Evolutionary conservation across 192 early-diverging fungal genomes (phyloP).

Genomic region (Entomortierella parvispora): DNA sequence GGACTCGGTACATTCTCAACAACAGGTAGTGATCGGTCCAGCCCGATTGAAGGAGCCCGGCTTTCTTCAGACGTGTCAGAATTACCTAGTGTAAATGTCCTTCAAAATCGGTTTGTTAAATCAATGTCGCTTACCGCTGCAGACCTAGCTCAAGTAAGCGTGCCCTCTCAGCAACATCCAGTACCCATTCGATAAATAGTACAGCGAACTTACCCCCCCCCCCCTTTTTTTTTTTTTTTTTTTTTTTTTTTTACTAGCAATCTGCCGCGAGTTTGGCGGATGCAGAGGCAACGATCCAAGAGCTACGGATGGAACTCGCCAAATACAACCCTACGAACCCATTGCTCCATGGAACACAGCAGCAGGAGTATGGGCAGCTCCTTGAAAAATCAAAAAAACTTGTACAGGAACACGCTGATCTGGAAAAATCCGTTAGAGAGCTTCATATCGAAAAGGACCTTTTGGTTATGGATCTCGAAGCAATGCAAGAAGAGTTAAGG

Average conservation of each 20-base stretch:
- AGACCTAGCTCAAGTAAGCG: constrained; percentile 7
- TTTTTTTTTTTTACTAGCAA: neutral
- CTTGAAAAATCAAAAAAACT: constrained; percentile 3
- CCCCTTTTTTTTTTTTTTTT: neutral
- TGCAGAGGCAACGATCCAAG: constrained; percentile 1
- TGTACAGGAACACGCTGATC: neutral
- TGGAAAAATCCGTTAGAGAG: neutral
- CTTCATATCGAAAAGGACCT: constrained; percentile 17
- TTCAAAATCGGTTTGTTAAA: neutral
- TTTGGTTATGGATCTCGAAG: constrained; percentile 19
- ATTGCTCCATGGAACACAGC: constrained; percentile 12
- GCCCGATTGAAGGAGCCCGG: neutral
- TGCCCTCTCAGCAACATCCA: too few relatives aligned
- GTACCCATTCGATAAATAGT: too few relatives aligned
- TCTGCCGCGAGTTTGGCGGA: neutral
- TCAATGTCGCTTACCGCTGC: constrained; percentile 4
- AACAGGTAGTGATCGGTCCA: neutral
- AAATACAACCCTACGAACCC: constrained; percentile 22
- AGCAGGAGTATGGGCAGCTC: constrained; percentile 16
- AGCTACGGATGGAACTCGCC: constrained; percentile 20
- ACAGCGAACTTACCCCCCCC: too few relatives aligned
- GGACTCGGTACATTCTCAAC: neutral
- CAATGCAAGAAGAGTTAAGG: constrained; percentile 6
- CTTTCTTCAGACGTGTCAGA: neutral
- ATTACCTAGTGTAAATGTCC: neutral